Evolutionary conservation across 225 moss, liverwort and hornwort genomes (phyloP).

Genomic region (Lunularia cruciata): DNA sequence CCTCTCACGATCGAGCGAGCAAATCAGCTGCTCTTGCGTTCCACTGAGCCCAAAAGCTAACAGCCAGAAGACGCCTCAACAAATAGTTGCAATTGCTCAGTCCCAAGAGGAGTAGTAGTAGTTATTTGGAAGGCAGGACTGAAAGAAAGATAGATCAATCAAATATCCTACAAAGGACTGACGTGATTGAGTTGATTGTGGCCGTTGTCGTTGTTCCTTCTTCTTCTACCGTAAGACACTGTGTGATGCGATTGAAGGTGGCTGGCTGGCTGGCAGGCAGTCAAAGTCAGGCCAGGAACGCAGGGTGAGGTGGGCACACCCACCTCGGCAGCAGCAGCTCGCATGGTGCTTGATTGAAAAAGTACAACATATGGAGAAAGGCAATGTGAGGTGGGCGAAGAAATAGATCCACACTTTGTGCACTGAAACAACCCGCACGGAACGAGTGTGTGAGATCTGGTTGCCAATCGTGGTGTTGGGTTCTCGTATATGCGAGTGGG

Average conservation of each 20-base stretch:
- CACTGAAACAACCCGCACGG: not conserved
- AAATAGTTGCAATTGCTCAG: too few species aligned
- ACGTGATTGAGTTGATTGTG: not conserved
- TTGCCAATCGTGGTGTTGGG: not conserved
- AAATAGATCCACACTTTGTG: slow-evolving; percentile 5
- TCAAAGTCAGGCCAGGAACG: not conserved
- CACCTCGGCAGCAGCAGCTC: not conserved
- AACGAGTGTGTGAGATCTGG: not conserved
- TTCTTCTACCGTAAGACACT: too few species aligned
- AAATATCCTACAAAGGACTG: not conserved
- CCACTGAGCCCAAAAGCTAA: too few species aligned
- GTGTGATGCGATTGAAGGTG: not conserved
- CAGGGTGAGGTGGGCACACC: not conserved
- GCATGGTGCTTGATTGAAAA: too few species aligned
- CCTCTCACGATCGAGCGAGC: too few species aligned
- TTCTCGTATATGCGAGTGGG: not conserved
- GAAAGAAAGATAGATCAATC: too few species aligned
- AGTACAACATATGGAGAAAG: not conserved
- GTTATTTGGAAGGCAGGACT: too few species aligned
- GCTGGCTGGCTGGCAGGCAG: not conserved
- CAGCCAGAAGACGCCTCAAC: too few species aligned
- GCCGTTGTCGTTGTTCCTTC: too few species aligned
- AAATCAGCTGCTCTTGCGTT: too few species aligned
- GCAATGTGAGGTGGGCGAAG: not conserved
- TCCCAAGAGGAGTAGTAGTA: too few species aligned